Conservation (phyloP, 805 yeast species). For the Gaillardinia entomophila region DNA sequence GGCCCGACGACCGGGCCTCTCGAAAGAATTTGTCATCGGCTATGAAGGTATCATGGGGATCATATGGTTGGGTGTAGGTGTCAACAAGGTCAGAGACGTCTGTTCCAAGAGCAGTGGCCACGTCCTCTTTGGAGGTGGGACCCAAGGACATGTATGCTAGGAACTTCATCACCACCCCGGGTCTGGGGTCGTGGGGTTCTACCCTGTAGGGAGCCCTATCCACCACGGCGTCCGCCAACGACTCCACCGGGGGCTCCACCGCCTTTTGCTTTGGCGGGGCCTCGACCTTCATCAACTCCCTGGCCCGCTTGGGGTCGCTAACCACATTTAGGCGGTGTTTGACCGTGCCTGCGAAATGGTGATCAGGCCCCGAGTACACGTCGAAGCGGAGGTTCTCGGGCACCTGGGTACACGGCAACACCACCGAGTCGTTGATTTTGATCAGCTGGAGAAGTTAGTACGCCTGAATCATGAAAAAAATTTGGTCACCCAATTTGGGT, state of each 20-base stretch:
- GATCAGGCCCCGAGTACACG: conserved; percentile 17
- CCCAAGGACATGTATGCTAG: neutral
- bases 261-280: too few species aligned
- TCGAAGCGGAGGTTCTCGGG: conserved; percentile 33
- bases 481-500: too few species aligned
- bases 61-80: conserved; percentile 19
- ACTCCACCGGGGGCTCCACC: conserved; percentile 1
- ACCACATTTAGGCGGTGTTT: conserved; percentile 23
- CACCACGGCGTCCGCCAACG: neutral
- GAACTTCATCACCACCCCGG: neutral
- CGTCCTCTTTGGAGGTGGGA: conserved; percentile 6
- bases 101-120: conserved; percentile 3
- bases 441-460: conserved; percentile 24
- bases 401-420: conserved; percentile 26
- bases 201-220: neutral
- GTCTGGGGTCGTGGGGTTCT: neutral
- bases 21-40: conserved; percentile 17
- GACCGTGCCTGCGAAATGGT: conserved; percentile 25
- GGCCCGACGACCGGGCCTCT: too few species aligned
- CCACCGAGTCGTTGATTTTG: conserved; percentile 17
- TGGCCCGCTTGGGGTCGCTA: conserved; percentile 24
- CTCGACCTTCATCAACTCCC: conserved; percentile 8
- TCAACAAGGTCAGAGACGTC: conserved; percentile 4
- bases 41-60: conserved; percentile 25
- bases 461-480: too few species aligned